Evolutionary conservation across 2,329 filamentous ascomycete species (phyloP).

Genomic region (Sclerotinia subarctica): DNA sequence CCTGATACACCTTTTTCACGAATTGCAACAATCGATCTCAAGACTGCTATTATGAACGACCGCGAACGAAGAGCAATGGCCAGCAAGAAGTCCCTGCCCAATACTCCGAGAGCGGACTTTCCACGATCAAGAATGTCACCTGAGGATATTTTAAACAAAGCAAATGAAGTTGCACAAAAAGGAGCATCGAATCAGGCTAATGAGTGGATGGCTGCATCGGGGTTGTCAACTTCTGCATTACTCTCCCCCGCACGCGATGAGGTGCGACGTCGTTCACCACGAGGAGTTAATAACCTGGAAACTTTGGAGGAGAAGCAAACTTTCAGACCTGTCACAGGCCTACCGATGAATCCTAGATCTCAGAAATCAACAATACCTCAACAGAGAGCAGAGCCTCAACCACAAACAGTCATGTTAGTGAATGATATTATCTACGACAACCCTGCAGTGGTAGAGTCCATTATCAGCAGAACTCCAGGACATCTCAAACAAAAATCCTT

Average conservation of each 20-base stretch:
- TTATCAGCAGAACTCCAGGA: constrained; percentile 45
- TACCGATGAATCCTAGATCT: constrained; percentile 34
- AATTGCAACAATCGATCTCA: constrained; percentile 38
- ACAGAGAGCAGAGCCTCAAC: constrained; percentile 31
- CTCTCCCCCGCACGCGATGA: constrained; percentile 37
- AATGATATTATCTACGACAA: constrained; percentile 56
- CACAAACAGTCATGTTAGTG: constrained; percentile 54
- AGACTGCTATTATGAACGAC: constrained; percentile 36
- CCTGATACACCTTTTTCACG: constrained; percentile 30
- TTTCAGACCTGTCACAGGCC: constrained; percentile 23
- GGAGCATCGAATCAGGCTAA: constrained; percentile 19
- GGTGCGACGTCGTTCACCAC: constrained; percentile 36
- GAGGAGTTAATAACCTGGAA: constrained; percentile 29
- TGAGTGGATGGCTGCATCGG: constrained; percentile 27
- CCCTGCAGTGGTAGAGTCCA: constrained; percentile 47
- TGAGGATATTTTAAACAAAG: constrained; percentile 28
- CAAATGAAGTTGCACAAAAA: constrained; percentile 31
- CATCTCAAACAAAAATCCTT: constrained; percentile 14
- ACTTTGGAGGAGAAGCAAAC: constrained; percentile 27
- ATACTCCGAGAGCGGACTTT: constrained; percentile 30
- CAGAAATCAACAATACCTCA: constrained; percentile 23
- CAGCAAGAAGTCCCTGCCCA: constrained; percentile 28
- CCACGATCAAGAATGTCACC: constrained; percentile 27
- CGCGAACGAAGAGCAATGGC: constrained; percentile 34
- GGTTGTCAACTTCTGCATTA: constrained; percentile 36